Evolutionary conservation across 2,329 filamentous ascomycete species (phyloP), one percentile per base, ranked within the genome.

Genomic region (Verticillium tricorpus): DNA sequence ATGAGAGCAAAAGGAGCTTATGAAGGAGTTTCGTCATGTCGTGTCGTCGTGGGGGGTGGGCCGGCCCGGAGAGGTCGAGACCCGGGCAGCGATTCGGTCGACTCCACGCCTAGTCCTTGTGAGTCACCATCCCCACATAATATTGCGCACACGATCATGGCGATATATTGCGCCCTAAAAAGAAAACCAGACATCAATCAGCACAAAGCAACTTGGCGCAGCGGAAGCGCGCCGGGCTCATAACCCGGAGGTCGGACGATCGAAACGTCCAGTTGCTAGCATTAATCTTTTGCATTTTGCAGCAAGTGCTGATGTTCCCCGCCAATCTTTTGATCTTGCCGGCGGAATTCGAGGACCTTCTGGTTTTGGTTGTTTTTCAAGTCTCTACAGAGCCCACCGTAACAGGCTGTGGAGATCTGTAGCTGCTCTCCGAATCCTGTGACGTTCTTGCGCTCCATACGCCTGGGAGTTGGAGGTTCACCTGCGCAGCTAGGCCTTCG

Each of bases 211-310:
- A 59, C 55, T 58, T 63, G 63, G 63, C 63, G 61, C 60, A 65
- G 62, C 59, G 62, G 63, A 62, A 65, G 58, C 60, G 63, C 63
- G 63, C 63, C 63, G 63, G 62, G 62, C 63, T 65, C 62, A 65
- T 65, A 65, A 65, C 62, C 62, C 63, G 63, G 62, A 65, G 62
- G 60, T 62, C 63, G 58, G 55, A 54, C 56, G 61, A 64, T 64
- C 63, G 61, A 64, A 62, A 62, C 62, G 31, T 35, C 34, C 56
- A 58, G 19, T 56, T 28, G 45, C 56, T 15, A 57, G 25, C 31
- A 28, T 50, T 25, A 5, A 50, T 19, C n/a, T 50, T 50, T 50
- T 50, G 45, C 19, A 12, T 8, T 50, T 22, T 12, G 6, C 5
- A 9, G 11, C 45, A 22, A 7, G n/a, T n/a, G 8, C 17, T 8